Conservation (phyloP, 2,329 filamentous ascomycete genomes). For the Curvularia sp. region DNA sequence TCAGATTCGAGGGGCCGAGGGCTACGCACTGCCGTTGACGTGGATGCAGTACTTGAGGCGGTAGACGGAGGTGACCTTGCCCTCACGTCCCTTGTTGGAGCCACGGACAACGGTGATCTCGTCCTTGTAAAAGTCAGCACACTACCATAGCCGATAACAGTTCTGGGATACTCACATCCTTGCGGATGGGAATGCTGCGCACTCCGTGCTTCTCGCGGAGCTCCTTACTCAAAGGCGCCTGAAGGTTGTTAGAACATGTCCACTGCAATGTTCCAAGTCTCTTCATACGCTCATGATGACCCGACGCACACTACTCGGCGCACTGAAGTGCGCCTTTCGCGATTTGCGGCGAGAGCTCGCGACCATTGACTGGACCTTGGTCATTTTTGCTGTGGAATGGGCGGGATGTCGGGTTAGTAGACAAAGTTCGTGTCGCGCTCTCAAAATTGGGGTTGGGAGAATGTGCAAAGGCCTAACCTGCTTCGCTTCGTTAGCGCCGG, state of each 20-base stretch:
- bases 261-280: slow-evolving; percentile 63
- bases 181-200: slow-evolving; percentile 88
- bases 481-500: slow-evolving; percentile 29
- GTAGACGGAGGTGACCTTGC: slow-evolving; percentile 94
- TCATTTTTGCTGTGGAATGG: slow-evolving; percentile 65
- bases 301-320: slow-evolving; percentile 91
- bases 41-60: slow-evolving; percentile 87
- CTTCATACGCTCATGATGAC: slow-evolving; percentile 83
- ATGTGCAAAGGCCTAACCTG: slow-evolving; percentile 16
- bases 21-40: slow-evolving; percentile 74
- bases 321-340: slow-evolving; percentile 97
- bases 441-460: slow-evolving; percentile 27
- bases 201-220: slow-evolving; percentile 99
- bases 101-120: slow-evolving; percentile 93
- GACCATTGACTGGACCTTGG: slow-evolving; percentile 69
- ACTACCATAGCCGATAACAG: slow-evolving; percentile 12
- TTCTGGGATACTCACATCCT: slow-evolving; percentile 67
- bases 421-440: slow-evolving; percentile 28
- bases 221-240: slow-evolving; percentile 69
- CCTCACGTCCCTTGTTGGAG: slow-evolving; percentile 95
- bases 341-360: slow-evolving; percentile 95
- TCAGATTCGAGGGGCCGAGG: not conserved
- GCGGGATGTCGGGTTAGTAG: slow-evolving; percentile 44
- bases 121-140: slow-evolving; percentile 57
- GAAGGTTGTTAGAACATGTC: slow-evolving; percentile 44